phyloP scores from a whole-genome alignment of 345 rosid species.

The Salix koriyanagi region DNA sequence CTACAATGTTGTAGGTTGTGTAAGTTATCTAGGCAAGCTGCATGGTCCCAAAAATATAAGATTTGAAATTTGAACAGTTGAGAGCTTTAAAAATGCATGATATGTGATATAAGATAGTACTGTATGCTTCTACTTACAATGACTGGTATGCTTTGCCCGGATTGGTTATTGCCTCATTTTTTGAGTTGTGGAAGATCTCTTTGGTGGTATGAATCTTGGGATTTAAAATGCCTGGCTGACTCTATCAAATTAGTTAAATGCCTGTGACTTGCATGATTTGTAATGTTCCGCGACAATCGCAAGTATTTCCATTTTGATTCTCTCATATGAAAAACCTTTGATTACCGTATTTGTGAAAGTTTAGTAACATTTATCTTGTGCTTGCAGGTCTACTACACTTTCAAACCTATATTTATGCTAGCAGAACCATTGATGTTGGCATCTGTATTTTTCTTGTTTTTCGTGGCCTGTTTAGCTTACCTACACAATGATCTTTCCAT shows the following conservation, averaged over 20 bases:
- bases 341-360: background rate
- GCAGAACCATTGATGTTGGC: conserved; percentile 93
- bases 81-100: background rate
- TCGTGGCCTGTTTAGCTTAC: conserved; percentile 70
- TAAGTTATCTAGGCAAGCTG: background rate
- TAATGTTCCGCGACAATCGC: background rate
- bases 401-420: conserved; percentile 93
- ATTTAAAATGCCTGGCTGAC: background rate
- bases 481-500: conserved; percentile 77
- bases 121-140: background rate
- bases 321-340: background rate
- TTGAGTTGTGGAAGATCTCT: background rate
- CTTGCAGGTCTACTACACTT: conserved; percentile 81
- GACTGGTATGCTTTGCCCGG: background rate
- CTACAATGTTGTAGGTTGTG: background rate
- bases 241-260: background rate
- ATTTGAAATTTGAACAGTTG: background rate
- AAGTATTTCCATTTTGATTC: background rate
- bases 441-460: conserved; percentile 69
- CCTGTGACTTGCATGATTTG: background rate
- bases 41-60: background rate
- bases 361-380: background rate
- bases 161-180: background rate
- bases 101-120: background rate
- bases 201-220: background rate